Percentiles rank a stretch among this genome's conserved stretches.
phyloP scores from a whole-genome alignment of 768 basidiomycete species.

The Fibroporia radiculosa region DNA sequence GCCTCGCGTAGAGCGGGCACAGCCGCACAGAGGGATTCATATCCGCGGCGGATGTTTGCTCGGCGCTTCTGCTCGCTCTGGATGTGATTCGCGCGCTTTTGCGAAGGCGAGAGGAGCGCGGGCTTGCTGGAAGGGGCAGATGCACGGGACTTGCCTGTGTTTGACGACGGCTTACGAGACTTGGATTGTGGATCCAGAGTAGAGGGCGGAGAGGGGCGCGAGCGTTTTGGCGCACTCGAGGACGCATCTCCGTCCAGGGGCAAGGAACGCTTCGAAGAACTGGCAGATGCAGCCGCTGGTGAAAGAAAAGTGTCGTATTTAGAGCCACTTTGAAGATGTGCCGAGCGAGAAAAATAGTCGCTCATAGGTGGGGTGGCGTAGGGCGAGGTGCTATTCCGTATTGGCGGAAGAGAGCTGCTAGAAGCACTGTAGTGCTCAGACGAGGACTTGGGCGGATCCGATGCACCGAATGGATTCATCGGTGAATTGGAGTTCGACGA shows the following conservation, averaged over 20 bases:
- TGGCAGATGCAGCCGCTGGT: neutral
- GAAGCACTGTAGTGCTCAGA: too few relatives aligned
- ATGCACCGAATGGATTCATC: too few relatives aligned
- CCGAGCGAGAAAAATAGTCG: too few relatives aligned
- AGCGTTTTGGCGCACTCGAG: slow-evolving; percentile 22
- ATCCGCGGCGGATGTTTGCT: slow-evolving; percentile 83
- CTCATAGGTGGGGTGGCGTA: too few relatives aligned
- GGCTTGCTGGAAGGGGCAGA: slow-evolving; percentile 20
- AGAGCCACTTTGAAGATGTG: too few relatives aligned
- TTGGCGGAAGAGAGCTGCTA: too few relatives aligned
- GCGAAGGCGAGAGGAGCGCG: slow-evolving; percentile 63
- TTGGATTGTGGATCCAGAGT: slow-evolving; percentile 7
- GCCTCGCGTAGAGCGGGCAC: slow-evolving; percentile 80
- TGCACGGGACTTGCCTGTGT: slow-evolving; percentile 1
- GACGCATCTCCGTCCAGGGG: slow-evolving; percentile 10
- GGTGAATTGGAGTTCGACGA: too few relatives aligned
- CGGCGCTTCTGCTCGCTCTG: slow-evolving; percentile 91
- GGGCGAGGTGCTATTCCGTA: too few relatives aligned
- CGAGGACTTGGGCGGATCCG: too few relatives aligned
- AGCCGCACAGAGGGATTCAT: slow-evolving; percentile 79
- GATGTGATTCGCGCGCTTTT: slow-evolving; percentile 93
- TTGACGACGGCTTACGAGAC: slow-evolving; percentile 3
- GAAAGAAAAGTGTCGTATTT: slow-evolving; percentile 3
- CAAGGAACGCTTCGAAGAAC: slow-evolving; percentile 8
- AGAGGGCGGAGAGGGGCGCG: slow-evolving; percentile 17